Percentiles rank a stretch among this genome's conserved stretches.
Evolutionary conservation across 2,329 filamentous ascomycete genomes (phyloP).

Genomic region (Calcarisporium arbuscula): DNA sequence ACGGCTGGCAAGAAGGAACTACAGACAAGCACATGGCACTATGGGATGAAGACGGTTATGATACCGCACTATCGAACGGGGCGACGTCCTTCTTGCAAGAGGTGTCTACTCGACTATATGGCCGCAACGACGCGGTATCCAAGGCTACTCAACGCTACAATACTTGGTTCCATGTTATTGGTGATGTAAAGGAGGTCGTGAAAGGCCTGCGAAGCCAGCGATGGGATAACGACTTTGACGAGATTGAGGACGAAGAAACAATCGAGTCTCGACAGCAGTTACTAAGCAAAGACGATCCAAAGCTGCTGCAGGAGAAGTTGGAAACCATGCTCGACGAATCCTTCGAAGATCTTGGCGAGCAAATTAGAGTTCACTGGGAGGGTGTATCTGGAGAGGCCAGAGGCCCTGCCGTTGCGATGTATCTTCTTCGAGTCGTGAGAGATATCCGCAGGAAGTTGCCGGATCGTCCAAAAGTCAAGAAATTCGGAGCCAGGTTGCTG

Average conservation of each 20-base stretch:
- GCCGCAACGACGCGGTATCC: constrained; percentile 61
- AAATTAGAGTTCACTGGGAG: constrained; percentile 45
- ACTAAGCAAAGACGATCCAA: constrained; percentile 67
- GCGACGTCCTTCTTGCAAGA: constrained; percentile 63
- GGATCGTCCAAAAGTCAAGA: constrained; percentile 37
- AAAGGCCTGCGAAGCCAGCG: constrained; percentile 59
- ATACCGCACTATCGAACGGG: constrained; percentile 59
- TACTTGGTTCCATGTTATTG: constrained; percentile 68
- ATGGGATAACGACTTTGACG: constrained; percentile 70
- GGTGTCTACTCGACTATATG: constrained; percentile 64
- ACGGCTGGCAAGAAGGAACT: constrained; percentile 50
- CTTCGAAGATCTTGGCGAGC: constrained; percentile 51
- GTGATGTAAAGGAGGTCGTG: constrained; percentile 57
- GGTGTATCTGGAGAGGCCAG: constrained; percentile 37
- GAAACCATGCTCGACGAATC: constrained; percentile 48
- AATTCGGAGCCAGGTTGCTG: constrained; percentile 56
- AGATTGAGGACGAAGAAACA: constrained; percentile 67
- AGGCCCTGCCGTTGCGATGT: constrained; percentile 51
- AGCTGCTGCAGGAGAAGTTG: constrained; percentile 53
- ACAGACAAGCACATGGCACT: constrained; percentile 48
- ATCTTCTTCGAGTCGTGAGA: constrained; percentile 66
- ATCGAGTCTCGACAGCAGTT: constrained; percentile 60
- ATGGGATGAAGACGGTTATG: constrained; percentile 61
- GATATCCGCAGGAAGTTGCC: constrained; percentile 66
- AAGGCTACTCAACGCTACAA: constrained; percentile 58